Conservation (phyloP, 495 filamentous ascomycete species). For the Annulohypoxylon stygium region DNA sequence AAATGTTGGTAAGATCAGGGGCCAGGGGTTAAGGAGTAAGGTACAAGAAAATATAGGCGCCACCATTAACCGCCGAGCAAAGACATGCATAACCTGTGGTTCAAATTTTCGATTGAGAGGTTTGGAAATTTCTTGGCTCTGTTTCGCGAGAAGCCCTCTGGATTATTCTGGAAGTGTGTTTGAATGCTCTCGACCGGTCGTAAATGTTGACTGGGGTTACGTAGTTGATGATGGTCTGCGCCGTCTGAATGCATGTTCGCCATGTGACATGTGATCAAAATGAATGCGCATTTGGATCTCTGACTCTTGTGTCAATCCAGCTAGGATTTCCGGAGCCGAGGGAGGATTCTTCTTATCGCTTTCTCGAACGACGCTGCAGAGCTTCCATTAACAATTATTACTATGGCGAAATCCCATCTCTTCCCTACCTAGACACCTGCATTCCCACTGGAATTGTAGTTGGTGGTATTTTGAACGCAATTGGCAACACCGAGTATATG, state of each 20-base stretch:
- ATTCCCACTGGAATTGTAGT: too few species aligned
- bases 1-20: neutral
- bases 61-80: neutral
- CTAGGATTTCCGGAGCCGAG: neutral
- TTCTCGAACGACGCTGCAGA: neutral
- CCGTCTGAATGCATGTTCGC: neutral
- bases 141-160: neutral
- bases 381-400: neutral
- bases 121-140: neutral
- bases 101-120: neutral
- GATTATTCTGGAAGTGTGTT: constrained; percentile 1
- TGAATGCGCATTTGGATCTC: neutral
- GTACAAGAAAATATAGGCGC: neutral
- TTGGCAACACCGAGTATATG: too few species aligned
- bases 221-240: neutral
- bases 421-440: neutral
- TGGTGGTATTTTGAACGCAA: too few species aligned
- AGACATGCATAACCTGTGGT: neutral
- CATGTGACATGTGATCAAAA: neutral
- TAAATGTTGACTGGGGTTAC: neutral
- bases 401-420: neutral
- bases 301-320: too few species aligned
- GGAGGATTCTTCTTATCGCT: neutral
- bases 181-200: neutral
- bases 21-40: neutral